phyloP scores from a whole-genome alignment of 768 basidiomycete species.

The Candolleomyces aberdarensis region DNA sequence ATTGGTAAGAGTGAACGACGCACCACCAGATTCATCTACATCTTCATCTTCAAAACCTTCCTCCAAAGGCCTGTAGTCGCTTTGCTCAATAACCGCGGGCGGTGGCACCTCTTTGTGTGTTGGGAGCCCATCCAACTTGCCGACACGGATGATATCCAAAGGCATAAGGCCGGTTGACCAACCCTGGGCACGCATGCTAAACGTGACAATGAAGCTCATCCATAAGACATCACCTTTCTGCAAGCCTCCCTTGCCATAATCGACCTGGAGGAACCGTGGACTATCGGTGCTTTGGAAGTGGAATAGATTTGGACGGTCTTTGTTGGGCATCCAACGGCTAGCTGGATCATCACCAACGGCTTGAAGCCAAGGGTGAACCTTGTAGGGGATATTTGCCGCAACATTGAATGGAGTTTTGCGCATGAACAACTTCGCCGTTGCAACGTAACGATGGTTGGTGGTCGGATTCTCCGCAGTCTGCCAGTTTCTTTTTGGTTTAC shows the following conservation, averaged over 20 bases:
- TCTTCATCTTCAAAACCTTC: not conserved
- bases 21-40: not conserved
- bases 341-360: not conserved
- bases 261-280: not conserved
- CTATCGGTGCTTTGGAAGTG: not conserved
- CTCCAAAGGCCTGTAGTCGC: not conserved
- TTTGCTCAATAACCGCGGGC: not conserved
- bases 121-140: not conserved
- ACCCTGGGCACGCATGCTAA: not conserved
- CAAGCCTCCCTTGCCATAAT: not conserved
- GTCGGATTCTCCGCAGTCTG: not conserved
- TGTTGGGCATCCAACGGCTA: not conserved
- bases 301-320: not conserved
- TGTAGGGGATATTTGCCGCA: not conserved
- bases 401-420: not conserved
- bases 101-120: not conserved
- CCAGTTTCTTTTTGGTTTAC: not conserved
- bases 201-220: not conserved
- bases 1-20: not conserved
- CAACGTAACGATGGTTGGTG: not conserved
- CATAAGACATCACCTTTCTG: not conserved
- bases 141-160: not conserved
- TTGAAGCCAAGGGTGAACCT: not conserved
- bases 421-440: not conserved
- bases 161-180: not conserved